A percentile compares a stretch with the other conserved stretches of the same genome.
Conservation (phyloP, 345 rosid species). For the Populus ilicifolia region DNA sequence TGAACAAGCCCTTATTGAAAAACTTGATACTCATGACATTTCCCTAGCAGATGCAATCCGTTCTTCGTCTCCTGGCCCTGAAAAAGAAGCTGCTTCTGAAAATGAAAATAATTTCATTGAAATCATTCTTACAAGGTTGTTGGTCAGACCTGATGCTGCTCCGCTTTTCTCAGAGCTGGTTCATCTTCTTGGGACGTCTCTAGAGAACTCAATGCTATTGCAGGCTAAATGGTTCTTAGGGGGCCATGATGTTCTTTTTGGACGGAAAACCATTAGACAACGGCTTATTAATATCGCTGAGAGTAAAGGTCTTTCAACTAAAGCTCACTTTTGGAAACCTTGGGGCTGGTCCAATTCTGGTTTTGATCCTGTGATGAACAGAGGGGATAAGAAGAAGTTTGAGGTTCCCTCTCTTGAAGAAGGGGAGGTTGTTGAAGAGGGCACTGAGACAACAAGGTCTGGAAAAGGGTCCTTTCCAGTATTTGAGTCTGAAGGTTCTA, state of each 20-base stretch:
- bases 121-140: conserved; percentile 85
- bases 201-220: conserved; percentile 90
- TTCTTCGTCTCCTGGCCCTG: conserved; percentile 62
- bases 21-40: conserved; percentile 67
- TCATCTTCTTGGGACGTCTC: conserved; percentile 93
- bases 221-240: conserved; percentile 90
- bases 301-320: conserved; percentile 65
- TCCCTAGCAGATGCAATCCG: conserved; percentile 72
- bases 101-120: conserved; percentile 82
- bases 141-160: conserved; percentile 97
- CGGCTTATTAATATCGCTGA: conserved; percentile 77
- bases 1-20: conserved; percentile 87
- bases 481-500: conserved; percentile 44
- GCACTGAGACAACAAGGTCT: conserved; percentile 44
- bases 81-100: conserved; percentile 76
- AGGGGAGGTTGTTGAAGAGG: conserved; percentile 93
- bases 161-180: conserved; percentile 88
- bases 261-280: conserved; percentile 86
- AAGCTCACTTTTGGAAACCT: conserved; percentile 74
- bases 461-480: conserved; percentile 37
- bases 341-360: conserved; percentile 83
- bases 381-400: conserved; percentile 56
- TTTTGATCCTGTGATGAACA: conserved; percentile 36
- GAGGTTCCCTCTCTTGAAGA: conserved; percentile 68
- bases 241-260: conserved; percentile 85